phyloP scores from a whole-genome alignment of 2,329 filamentous ascomycete genomes.

The Aspergillus novoparasiticus region DNA sequence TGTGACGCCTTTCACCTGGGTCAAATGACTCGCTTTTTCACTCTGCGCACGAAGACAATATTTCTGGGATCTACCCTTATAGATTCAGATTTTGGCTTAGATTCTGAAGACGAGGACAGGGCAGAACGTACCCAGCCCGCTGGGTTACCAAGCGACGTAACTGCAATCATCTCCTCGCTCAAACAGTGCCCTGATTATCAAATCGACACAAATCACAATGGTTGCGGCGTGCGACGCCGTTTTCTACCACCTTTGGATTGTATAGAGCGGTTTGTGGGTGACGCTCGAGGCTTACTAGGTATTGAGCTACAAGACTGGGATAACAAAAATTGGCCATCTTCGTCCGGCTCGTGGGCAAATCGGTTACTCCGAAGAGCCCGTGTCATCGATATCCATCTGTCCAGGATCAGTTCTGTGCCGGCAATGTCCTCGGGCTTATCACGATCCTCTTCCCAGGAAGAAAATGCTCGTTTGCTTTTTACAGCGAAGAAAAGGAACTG shows the following conservation, averaged over 20 bases:
- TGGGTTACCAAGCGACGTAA: constrained; percentile 32
- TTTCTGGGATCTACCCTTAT: constrained; percentile 45
- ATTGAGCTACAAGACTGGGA: constrained; percentile 22
- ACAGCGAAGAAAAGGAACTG: constrained; percentile 40
- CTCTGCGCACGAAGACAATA: constrained; percentile 43
- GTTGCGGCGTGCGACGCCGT: constrained; percentile 46
- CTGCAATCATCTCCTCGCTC: constrained; percentile 38
- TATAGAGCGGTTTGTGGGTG: constrained; percentile 40
- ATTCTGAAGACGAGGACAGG: constrained; percentile 18
- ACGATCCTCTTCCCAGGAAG: constrained; percentile 24
- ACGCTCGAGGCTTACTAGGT: constrained; percentile 35
- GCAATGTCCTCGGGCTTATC: constrained; percentile 16
- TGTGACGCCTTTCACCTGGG: constrained; percentile 50
- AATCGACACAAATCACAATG: constrained; percentile 43
- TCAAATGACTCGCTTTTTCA: constrained; percentile 48
- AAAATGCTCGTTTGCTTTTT: constrained; percentile 38
- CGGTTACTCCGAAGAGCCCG: constrained; percentile 19
- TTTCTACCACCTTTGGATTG: constrained; percentile 42
- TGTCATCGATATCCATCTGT: constrained; percentile 29
- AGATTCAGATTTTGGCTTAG: constrained; percentile 34
- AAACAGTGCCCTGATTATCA: constrained; percentile 48
- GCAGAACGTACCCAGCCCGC: neutral
- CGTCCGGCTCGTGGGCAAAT: constrained; percentile 26
- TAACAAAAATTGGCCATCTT: constrained; percentile 15
- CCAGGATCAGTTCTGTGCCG: constrained; percentile 26